Percentiles rank a stretch among this genome's conserved stretches.
These are phyloP conservation scores for Erythrobasidium yunnanense DNA, from an alignment of 768 basidiomycete genomes.

Conservation along the genomic window DNA sequence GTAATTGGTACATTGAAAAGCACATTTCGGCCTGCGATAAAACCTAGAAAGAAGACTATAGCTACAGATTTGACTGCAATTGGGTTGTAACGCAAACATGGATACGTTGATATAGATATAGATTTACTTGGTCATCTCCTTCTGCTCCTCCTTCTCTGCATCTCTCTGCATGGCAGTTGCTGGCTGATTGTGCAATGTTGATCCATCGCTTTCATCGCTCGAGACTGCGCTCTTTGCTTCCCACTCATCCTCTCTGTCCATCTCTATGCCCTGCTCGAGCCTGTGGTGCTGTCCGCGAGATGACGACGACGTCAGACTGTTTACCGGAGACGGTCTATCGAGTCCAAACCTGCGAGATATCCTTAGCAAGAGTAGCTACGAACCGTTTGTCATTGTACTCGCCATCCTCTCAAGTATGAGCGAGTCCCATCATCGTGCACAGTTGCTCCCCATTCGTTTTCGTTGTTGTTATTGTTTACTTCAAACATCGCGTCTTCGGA, in stretches of 20 bases:
- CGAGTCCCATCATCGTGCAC: slow-evolving; percentile 12
- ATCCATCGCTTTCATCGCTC: no score
- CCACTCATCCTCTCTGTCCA: neutral
- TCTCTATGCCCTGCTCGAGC: neutral
- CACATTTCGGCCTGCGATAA: no score
- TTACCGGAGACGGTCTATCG: neutral
- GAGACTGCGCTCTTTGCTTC: neutral
- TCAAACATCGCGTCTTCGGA: neutral
- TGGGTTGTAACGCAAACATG: no score
- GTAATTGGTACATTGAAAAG: no score
- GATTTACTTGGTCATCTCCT: no score
- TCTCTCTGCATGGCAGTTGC: no score
- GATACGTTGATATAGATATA: no score
- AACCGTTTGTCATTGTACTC: neutral
- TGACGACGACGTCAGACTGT: neutral
- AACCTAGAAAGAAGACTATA: no score
- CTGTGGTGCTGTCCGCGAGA: neutral
- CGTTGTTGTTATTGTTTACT: neutral
- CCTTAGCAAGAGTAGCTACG: neutral
- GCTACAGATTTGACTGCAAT: no score
- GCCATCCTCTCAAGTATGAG: slow-evolving; percentile 11
- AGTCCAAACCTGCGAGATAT: neutral
- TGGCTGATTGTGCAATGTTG: no score
- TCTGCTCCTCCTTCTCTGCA: no score
- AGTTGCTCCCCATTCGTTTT: slow-evolving; percentile 3